Conservation (phyloP, 352 stramenopile genomes). For the Pythium dissotocum region DNA sequence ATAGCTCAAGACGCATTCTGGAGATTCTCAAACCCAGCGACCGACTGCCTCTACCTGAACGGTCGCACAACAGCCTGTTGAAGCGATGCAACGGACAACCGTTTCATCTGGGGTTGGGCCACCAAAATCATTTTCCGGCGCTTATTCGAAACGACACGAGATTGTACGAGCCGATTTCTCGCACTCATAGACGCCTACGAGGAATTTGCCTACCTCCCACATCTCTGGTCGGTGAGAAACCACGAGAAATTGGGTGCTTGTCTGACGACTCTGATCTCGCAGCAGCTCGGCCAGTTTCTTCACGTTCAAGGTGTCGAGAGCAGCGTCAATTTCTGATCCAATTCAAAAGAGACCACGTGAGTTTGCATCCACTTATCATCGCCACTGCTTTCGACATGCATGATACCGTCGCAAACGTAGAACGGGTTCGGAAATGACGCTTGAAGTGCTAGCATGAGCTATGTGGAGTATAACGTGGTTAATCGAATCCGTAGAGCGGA, state of each 20-base stretch:
- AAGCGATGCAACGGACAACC: conserved; percentile 13
- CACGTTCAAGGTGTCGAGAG: conserved; percentile 41
- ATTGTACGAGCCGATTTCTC: conserved; percentile 32
- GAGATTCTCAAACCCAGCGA: not conserved
- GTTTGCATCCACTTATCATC: too few species aligned
- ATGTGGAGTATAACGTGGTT: not conserved
- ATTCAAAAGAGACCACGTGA: not conserved
- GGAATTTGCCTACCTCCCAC: conserved; percentile 30
- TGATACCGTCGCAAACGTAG: conserved; percentile 42
- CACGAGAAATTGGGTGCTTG: conserved; percentile 37
- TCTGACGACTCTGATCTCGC: conserved; percentile 23
- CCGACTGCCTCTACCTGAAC: conserved; percentile 6
- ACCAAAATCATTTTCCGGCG: conserved; percentile 1
- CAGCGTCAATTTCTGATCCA: conserved; percentile 41
- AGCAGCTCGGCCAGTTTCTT: conserved; percentile 31
- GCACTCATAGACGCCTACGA: conserved; percentile 35
- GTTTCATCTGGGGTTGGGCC: conserved; percentile 11
- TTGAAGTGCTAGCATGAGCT: conserved; percentile 45
- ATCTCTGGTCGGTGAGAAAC: conserved; percentile 42
- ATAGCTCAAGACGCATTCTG: not conserved
- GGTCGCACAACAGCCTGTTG: conserved; percentile 17
- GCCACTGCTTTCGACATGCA: not conserved
- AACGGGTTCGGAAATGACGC: conserved; percentile 38
- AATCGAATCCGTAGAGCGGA: not conserved
- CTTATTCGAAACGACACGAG: conserved; percentile 31